Evolutionary conservation across 2,329 filamentous ascomycete genomes (phyloP).

Genomic region (Colletotrichum kahawae): DNA sequence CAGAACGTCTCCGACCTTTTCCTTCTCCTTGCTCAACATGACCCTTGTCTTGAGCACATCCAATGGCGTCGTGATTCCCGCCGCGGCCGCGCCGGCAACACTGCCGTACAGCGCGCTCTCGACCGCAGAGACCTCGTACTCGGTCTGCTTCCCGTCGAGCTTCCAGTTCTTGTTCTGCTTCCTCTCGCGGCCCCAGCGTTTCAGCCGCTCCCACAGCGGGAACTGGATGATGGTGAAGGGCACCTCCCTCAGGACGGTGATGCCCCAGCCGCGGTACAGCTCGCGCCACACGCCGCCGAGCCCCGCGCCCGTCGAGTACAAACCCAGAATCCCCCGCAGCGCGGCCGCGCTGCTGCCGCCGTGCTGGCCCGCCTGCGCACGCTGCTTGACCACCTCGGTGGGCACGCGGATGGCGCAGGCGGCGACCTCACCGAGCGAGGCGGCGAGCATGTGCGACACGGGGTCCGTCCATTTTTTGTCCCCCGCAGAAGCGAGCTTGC

Average conservation of each 20-base stretch:
- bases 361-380: conserved; percentile 87
- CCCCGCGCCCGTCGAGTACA: conserved; percentile 43
- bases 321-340: conserved; percentile 71
- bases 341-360: conserved; percentile 71
- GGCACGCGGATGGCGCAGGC: conserved; percentile 93
- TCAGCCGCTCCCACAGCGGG: conserved; percentile 94
- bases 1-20: conserved; percentile 64
- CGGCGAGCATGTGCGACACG: conserved; percentile 78
- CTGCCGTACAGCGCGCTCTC: conserved; percentile 89
- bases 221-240: conserved; percentile 98
- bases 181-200: conserved; percentile 66
- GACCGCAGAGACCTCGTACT: conserved; percentile 63
- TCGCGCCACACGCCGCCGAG: conserved; percentile 73
- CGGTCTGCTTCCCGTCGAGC: conserved; percentile 6
- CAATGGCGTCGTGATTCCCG: conserved; percentile 87
- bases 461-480: conserved; percentile 24
- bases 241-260: conserved; percentile 94
- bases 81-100: conserved; percentile 82
- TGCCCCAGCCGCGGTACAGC: conserved; percentile 88
- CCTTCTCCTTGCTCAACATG: conserved; percentile 81
- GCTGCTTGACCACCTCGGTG: conserved; percentile 96
- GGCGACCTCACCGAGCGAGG: conserved; percentile 85
- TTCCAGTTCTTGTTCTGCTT: conserved; percentile 10
- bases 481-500: conserved; percentile 30
- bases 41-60: conserved; percentile 97